Evolutionary conservation across 2,329 filamentous ascomycete species (phyloP), one percentile per base, ranked within the genome.

Genomic region (Neofusicoccum sp.): DNA sequence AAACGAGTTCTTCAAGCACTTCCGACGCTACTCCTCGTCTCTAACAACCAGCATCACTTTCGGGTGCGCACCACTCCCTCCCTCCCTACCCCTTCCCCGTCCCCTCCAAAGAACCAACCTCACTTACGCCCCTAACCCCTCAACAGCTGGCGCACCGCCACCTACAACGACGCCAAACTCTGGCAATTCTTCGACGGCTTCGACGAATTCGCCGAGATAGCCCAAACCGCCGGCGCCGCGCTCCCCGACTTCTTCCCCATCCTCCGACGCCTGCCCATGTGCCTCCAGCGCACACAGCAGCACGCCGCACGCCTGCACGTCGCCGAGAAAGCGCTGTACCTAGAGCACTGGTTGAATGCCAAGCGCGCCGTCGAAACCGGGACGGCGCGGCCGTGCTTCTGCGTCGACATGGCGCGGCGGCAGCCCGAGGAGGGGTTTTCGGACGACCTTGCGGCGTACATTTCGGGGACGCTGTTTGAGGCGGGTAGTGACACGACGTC

Each of bases 21-120:
- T 84, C 16, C 74, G 80, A 9, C 76, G 81, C 34, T 85, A 82
- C 64, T 78, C 80, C 2, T 81, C 78, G 52, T 80, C 81, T 1
- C 66, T 84, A 7, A 81, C 79, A 0, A 83, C 81, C 0, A 77
- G 78, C 3, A 83, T 84, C 75, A 73, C 81, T 0, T 84, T 81
- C 61, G 82, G 81, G 6, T 82, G 77, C 66, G 66, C 8, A 68
- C 61, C 58, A 11, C n/a, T 6, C 33, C 45, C 14, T 22, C 4
- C 9, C 11, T 11, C 9, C 4, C 12, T 14, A 5, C 16, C 9
- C n/a, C 22, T 14, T 14, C 33, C 44, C 39, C 22, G 16, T 16
- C 14, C 28, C 16, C 31, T 41, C 22, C 56, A 4, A 6, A 6
- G 22, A 36, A n/a, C 22, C n/a, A 2, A 8, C 45, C 12, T 37